Evolutionary conservation across 139 green algal genomes (phyloP), one percentile per base, ranked within the genome.

Genomic region (Chlorella sp.): DNA sequence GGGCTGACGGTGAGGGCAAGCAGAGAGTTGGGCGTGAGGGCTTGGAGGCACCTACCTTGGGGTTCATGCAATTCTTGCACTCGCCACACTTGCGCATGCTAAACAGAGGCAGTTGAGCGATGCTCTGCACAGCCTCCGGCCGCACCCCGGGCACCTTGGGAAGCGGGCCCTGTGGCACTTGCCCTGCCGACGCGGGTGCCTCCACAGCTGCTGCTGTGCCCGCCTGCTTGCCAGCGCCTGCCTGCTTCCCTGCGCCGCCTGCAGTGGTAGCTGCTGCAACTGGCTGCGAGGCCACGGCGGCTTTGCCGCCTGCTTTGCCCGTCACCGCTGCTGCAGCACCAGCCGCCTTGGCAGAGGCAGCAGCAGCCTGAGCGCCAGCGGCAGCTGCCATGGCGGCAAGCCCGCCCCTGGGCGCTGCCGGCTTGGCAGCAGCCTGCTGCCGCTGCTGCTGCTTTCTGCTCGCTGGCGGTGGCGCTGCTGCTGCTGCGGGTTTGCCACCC

Each of bases 1-100:
- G 9, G 9, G 48, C 48, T 57, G 48, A 57, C 5, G 9, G 48
- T 5, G 48, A 57, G 48, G 48, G 48, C 76, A 81, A 37, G 75
- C 87, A 87, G 36, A 76, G 26, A n/a, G n/a, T n/a, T n/a, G n/a
- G n/a, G n/a, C n/a, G n/a, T n/a, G n/a, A n/a, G n/a, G 3, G 66
- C 26, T 9, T 7, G 66, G 66, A 30, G 75, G 30, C 86, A 32
- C 79, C 73, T 68, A 84, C 60, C 37, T 84, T 24, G 14, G 78
- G 85, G 78, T 90, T 90, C 22, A 69, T 19, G 57, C 89, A 92
- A 12, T 34, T 66, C 30, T 81, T 61, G 89, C 89, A 92, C 69
- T 83, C 76, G 26, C 75, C 84, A 80, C 89, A 92, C 69, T 79
- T 64, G 24, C 64, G 71, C 12, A 22, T n/a, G 22, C 42, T 60